Conservation (phyloP, 768 basidiomycete species). For the Termitomyces sp. region DNA sequence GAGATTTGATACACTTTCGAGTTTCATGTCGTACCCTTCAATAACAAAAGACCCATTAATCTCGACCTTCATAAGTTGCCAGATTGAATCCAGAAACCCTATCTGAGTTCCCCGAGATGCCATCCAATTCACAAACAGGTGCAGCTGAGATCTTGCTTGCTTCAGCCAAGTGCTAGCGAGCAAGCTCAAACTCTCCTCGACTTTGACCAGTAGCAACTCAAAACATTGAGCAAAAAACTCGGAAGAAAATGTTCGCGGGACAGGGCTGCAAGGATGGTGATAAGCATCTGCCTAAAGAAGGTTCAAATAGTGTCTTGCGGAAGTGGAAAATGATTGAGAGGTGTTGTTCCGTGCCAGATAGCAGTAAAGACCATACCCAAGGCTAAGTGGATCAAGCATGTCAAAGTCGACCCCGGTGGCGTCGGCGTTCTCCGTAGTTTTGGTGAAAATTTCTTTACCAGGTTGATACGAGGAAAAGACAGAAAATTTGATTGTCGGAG, state of each 20-base stretch:
- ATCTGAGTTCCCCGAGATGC: not conserved
- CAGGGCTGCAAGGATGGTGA: no score
- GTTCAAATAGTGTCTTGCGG: not conserved
- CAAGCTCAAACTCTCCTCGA: not conserved
- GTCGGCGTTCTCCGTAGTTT: not conserved
- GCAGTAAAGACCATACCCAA: not conserved
- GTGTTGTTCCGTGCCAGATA: not conserved
- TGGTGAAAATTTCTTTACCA: no score
- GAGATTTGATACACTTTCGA: not conserved
- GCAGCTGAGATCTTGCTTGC: not conserved
- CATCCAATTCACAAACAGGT: not conserved
- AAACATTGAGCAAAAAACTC: no score
- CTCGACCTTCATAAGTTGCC: not conserved
- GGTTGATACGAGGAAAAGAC: not conserved
- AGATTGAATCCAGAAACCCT: not conserved
- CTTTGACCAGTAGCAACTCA: not conserved
- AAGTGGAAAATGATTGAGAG: not conserved
- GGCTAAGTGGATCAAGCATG: no score
- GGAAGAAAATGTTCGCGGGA: no score
- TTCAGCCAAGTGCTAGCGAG: not conserved
- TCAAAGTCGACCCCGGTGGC: not conserved
- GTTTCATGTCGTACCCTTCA: not conserved
- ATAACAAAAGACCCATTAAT: not conserved
- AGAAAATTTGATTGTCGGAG: not conserved
- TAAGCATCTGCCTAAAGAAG: not conserved